Conservation (phyloP, 129 eudicot species). For the Flaveria brownii region DNA sequence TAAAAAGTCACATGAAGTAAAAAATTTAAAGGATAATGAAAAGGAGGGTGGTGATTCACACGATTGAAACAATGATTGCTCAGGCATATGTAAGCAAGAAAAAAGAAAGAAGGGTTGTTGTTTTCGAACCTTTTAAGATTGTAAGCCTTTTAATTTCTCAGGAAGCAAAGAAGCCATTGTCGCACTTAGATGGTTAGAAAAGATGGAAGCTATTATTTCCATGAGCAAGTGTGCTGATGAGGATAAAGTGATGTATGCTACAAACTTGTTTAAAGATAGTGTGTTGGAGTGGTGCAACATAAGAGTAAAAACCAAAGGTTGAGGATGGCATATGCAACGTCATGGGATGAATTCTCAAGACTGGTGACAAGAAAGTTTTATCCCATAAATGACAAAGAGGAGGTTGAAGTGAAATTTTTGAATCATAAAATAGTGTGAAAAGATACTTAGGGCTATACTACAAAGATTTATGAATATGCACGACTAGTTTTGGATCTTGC, state of each 20-base stretch:
- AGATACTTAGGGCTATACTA: background rate
- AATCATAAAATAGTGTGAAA: background rate
- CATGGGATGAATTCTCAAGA: background rate
- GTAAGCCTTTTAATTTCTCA: background rate
- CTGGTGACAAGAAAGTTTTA: background rate
- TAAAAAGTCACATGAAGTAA: background rate
- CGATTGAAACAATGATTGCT: background rate
- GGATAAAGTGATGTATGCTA: background rate
- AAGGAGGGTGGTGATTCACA: background rate
- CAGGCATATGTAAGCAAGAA: background rate
- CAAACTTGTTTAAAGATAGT: background rate
- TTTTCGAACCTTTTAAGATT: background rate
- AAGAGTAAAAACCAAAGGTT: background rate
- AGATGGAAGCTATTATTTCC: background rate
- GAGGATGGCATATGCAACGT: background rate
- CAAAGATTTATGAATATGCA: background rate
- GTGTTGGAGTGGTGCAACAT: background rate
- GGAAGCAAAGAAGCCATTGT: background rate
- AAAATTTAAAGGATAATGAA: background rate
- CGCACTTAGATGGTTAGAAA: background rate
- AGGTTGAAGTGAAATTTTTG: background rate
- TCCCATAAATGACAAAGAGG: background rate
- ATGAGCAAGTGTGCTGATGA: background rate
- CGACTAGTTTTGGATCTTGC: background rate
- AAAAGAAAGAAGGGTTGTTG: background rate